Evolutionary conservation across 2,329 filamentous ascomycete species (phyloP).

Genomic region (Paraconiothyrium sp.): DNA sequence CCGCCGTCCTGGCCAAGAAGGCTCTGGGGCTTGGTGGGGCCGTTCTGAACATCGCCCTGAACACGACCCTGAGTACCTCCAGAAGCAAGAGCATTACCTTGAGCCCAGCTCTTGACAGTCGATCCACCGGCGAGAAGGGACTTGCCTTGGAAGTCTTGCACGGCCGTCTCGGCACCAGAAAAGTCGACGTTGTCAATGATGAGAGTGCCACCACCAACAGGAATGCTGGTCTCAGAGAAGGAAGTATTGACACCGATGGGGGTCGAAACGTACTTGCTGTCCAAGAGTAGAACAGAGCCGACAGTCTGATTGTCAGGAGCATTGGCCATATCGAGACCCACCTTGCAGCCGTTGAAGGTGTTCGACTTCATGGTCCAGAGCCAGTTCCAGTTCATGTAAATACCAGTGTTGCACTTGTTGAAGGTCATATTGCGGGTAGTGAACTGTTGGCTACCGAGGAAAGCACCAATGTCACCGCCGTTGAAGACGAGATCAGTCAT

Average conservation of each 20-base stretch:
- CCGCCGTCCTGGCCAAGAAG: constrained; percentile 72
- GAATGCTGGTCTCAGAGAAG: constrained; percentile 74
- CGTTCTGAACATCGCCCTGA: constrained; percentile 62
- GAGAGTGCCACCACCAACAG: constrained; percentile 79
- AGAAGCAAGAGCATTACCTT: constrained; percentile 77
- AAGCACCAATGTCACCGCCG: constrained; percentile 68
- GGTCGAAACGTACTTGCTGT: constrained; percentile 81
- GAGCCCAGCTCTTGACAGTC: constrained; percentile 76
- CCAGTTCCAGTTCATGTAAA: constrained; percentile 66
- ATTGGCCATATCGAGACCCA: constrained; percentile 62
- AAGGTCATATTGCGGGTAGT: constrained; percentile 62
- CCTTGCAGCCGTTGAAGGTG: constrained; percentile 57
- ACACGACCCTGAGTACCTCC: constrained; percentile 56
- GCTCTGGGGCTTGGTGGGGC: constrained; percentile 69
- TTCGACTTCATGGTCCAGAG: constrained; percentile 60
- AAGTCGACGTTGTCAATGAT: constrained; percentile 93
- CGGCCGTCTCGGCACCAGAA: constrained; percentile 71
- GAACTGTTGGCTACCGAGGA: constrained; percentile 72
- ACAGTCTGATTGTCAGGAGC: constrained; percentile 75
- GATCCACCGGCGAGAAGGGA: constrained; percentile 75
- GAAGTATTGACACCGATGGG: constrained; percentile 79
- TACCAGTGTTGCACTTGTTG: constrained; percentile 59
- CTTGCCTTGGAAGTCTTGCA: constrained; percentile 67
- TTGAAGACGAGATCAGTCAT: constrained; percentile 68
- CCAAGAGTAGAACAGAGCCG: constrained; percentile 83